Evolutionary conservation across 805 yeast species (phyloP), one percentile per base, ranked within the genome.

Genomic region (Yamadazyma paraphyllophila): DNA sequence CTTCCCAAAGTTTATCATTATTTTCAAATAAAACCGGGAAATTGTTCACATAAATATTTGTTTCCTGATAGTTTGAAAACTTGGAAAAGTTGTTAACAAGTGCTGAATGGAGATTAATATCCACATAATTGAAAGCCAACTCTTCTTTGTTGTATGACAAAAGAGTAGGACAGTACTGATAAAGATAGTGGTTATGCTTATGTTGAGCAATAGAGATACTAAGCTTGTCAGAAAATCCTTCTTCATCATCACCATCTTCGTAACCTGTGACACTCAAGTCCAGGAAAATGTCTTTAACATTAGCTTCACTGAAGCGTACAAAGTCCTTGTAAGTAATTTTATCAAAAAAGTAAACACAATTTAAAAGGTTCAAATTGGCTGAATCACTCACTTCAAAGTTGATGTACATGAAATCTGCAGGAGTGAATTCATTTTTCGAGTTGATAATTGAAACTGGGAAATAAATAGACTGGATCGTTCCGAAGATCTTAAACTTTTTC

Each of bases 21-120:
- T 86, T 89, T 42, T 67, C 71, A 60, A 83, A 78, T 3, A 69
- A 51, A 10, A 71, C 52, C 5, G 87, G 84, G 33, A 87, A 63
- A 57, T 81, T 80, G 49, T 81, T 84, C 30, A 87, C 81, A 58
- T 86, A 87, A 37, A 87, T 70, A 61, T 87, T 87, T 4, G 89
- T 80, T 54, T 84, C 89, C 59, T 83, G 89, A 52, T 63, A 70
- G 48, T 69, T 67, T 27, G 58, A 50, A 31, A 48, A 43, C 46
- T 60, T 61, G 31, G 57, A 43, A 42, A 62, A 64, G 2, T 44
- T 25, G 35, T 44, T 51, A 7, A 53, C 37, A 43, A 51, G 33
- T 37, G 36, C 40, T 10, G 45, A 43, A 13, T 47, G 50, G 24
- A 15, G 48, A 20, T 32, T 20, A 26, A 36, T 34, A 35, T 27